Evolutionary conservation across 176 grass and related monocot species (phyloP), one percentile per base, ranked within the genome.

Genomic region (Pontederia paniculata): DNA sequence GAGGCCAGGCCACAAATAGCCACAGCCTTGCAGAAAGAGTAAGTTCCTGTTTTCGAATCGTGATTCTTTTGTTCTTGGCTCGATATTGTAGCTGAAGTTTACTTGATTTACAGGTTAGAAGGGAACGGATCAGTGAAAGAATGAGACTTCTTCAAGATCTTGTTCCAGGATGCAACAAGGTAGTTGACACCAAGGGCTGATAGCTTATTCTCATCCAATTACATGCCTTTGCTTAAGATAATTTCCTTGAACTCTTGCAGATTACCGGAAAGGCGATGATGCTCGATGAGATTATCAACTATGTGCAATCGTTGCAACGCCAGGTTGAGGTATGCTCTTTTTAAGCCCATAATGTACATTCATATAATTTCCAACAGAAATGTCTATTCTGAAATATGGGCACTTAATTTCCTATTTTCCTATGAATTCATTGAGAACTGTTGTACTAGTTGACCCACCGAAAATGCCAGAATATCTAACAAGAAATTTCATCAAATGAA

Each of bases 11-110:
- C 16, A 93, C 86, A 60, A 99, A 99, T 55, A 99, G 83, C 47
- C 94, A 99, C 74, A 99, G 87, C 78, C 94, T 99, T 82, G 94
- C 87, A 18, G 94, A 93, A 82, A 84, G 94, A 84, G 94, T 93
- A 80, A 37, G 7, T 37, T 37, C 28, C 28, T 37, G 28, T 37
- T 37, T 37, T n/a, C n/a, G n/a, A n/a, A 37, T 37, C 3, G 7
- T 37, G 5, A 37, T 6, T 5, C 7, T 0, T 37, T 37, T 37
- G 3, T 37, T 37, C 28, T 37, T 37, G 3, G 28, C 28, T 37
- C 28, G n/a, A 37, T 37, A 5, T 37, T 6, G 5, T 37, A 37
- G 7, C 28, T 10, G 3, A 37, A 37, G 28, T 37, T 37, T 37
- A 37, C 28, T 53, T 53, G 51, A 53, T 11, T 53, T 53, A 2